Conservation (phyloP, 2,329 filamentous ascomycete genomes). For the Rhynchosporium agropyri region DNA sequence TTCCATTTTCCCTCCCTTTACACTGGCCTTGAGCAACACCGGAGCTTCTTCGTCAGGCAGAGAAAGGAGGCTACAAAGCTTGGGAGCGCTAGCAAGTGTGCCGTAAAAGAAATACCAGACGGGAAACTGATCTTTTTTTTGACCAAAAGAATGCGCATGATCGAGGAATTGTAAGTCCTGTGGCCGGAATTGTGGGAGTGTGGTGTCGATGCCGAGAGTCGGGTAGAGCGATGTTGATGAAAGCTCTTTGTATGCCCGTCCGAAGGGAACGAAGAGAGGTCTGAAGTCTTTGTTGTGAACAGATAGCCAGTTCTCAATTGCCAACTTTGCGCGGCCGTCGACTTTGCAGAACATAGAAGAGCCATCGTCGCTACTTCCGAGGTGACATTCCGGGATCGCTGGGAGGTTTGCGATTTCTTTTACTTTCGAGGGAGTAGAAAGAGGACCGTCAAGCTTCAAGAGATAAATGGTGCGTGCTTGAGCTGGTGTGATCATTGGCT, state of each 20-base stretch:
- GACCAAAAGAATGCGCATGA: conserved; percentile 14
- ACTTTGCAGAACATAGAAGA: conserved; percentile 37
- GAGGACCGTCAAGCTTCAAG: conserved; percentile 34
- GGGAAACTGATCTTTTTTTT: conserved; percentile 25
- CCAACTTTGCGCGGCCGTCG: conserved; percentile 24
- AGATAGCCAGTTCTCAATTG: conserved; percentile 30
- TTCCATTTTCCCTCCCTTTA: conserved; percentile 41
- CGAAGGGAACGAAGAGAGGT: conserved; percentile 39
- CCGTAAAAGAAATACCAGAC: conserved; percentile 51
- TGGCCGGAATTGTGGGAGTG: conserved; percentile 39
- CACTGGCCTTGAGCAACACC: conserved; percentile 34
- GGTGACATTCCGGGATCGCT: conserved; percentile 22
- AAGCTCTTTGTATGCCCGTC: conserved; percentile 38
- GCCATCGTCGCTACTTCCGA: conserved; percentile 32
- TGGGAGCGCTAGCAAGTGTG: conserved; percentile 38
- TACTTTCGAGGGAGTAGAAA: conserved; percentile 32
- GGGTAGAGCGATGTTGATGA: conserved; percentile 31
- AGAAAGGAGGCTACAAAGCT: conserved; percentile 41
- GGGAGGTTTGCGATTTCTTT: conserved; percentile 30
- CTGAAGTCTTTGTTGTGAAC: conserved; percentile 28
- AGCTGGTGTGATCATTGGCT: neutral
- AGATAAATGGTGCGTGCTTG: conserved; percentile 29
- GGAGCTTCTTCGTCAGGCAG: conserved; percentile 33
- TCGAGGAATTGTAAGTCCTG: neutral
- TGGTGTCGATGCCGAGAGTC: conserved; percentile 32